Percentiles rank a stretch among this genome's conserved stretches.
These are phyloP conservation scores for Trametes cingulata DNA, from an alignment of 768 basidiomycete species.

Conservation along the genomic window DNA sequence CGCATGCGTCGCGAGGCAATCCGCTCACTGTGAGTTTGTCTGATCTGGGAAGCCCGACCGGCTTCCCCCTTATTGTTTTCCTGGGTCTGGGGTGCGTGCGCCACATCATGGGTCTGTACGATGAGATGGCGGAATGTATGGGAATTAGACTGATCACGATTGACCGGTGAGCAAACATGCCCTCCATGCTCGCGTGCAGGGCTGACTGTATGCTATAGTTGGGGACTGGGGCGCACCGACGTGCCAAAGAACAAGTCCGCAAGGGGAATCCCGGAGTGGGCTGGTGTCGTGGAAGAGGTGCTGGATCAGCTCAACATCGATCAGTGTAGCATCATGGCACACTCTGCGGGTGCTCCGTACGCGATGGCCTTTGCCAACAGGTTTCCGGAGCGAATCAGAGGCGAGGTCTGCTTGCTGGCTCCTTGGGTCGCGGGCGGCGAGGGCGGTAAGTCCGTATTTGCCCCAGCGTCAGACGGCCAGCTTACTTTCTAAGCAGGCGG, in stretches of 20 bases:
- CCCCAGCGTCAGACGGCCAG: not conserved
- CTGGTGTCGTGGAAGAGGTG: conserved; percentile 86
- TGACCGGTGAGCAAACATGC: conserved; percentile 61
- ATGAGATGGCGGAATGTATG: conserved; percentile 91
- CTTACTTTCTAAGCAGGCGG: conserved; percentile 49
- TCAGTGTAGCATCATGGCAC: conserved; percentile 88
- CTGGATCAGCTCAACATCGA: conserved; percentile 77
- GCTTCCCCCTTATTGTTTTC: conserved; percentile 88
- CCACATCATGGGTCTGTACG: conserved; percentile 92
- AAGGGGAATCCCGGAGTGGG: conserved; percentile 89
- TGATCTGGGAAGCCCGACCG: conserved; percentile 84
- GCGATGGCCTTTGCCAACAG: conserved; percentile 86
- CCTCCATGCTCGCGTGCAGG: not conserved
- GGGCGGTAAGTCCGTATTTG: conserved; percentile 57
- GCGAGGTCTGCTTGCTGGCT: conserved; percentile 85
- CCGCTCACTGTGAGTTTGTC: conserved; percentile 89
- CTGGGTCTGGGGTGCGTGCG: conserved; percentile 93
- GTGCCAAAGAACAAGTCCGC: conserved; percentile 61
- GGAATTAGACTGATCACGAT: conserved; percentile 90
- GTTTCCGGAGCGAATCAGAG: conserved; percentile 71
- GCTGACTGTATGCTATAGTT: conserved; percentile 45
- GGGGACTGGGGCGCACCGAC: conserved; percentile 92
- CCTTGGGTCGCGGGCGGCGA: conserved; percentile 97
- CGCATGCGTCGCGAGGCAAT: conserved; percentile 73
- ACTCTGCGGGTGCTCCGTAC: conserved; percentile 95